Percentiles rank a stretch among this genome's conserved stretches.
phyloP scores from a whole-genome alignment of 2,329 filamentous ascomycete species.

The Colletotrichum orchidophilum region DNA sequence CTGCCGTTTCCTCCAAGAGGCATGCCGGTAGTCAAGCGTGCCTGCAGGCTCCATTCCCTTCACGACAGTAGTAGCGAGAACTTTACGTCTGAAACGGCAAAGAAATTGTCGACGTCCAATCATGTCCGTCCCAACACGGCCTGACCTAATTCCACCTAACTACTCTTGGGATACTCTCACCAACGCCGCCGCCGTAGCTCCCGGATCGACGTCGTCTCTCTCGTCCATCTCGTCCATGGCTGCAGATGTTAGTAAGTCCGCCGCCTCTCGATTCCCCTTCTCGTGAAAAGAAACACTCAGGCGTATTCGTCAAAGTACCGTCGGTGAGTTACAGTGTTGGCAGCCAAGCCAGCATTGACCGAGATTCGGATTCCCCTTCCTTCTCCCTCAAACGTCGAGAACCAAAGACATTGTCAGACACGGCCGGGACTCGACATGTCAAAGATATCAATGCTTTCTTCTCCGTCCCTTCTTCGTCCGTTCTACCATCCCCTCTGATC shows the following conservation, averaged over 20 bases:
- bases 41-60: not conserved
- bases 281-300: not conserved
- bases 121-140: not conserved
- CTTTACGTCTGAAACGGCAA: constrained; percentile 14
- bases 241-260: not conserved
- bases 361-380: constrained; percentile 7
- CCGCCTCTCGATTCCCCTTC: not conserved
- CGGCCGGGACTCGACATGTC: not conserved
- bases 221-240: not conserved
- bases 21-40: constrained; percentile 16
- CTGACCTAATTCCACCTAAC: not conserved
- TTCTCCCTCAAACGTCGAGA: not conserved
- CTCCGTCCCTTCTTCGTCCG: not conserved
- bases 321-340: not conserved
- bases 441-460: not conserved
- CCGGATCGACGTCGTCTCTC: constrained; percentile 14
- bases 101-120: not conserved
- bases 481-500: not conserved
- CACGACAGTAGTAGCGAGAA: not conserved
- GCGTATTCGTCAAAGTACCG: not conserved
- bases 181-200: constrained; percentile 5
- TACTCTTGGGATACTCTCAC: not conserved
- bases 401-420: constrained; percentile 1
- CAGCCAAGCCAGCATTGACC: not conserved
- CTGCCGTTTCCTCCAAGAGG: constrained; percentile 9